These are phyloP conservation scores for Vitis cinerea DNA, from an alignment of 164 flowering plant genomes.

Conservation along the genomic window DNA sequence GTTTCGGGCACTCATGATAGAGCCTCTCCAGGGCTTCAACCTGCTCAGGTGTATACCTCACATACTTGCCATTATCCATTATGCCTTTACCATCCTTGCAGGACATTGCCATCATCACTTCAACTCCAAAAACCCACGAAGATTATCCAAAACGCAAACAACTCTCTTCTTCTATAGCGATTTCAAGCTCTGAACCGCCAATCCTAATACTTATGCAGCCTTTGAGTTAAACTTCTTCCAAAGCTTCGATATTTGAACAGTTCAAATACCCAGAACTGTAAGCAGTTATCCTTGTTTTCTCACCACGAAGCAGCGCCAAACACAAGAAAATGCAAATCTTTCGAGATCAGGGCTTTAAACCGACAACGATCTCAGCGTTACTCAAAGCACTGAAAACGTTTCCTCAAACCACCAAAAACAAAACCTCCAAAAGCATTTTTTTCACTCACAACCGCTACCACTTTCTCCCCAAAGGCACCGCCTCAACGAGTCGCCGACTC, in stretches of 20 bases:
- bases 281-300: constrained; percentile 14
- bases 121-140: constrained; percentile 13
- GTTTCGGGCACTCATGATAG: constrained; percentile 95
- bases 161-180: background rate
- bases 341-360: constrained; percentile 37
- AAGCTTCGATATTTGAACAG: too few species aligned
- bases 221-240: too few species aligned
- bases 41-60: constrained; percentile 97
- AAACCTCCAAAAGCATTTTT: background rate
- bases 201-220: too few species aligned
- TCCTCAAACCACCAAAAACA: constrained; percentile 9
- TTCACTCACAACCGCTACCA: background rate
- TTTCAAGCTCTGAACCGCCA: too few species aligned
- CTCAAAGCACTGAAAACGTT: constrained; percentile 1
- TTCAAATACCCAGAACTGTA: constrained; percentile 8
- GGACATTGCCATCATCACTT: constrained; percentile 59
- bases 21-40: constrained; percentile 97
- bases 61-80: constrained; percentile 91
- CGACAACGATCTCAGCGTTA: constrained; percentile 13
- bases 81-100: constrained; percentile 74
- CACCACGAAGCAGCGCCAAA: constrained; percentile 27
- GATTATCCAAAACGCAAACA: background rate
- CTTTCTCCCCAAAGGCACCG: background rate
- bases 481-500: constrained; percentile 2
- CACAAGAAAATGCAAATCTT: constrained; percentile 32